A percentile compares a stretch with the other conserved stretches of the same genome.
phyloP scores from a whole-genome alignment of 1,139 yeast genomes.

The Blastobotrys persicus region DNA sequence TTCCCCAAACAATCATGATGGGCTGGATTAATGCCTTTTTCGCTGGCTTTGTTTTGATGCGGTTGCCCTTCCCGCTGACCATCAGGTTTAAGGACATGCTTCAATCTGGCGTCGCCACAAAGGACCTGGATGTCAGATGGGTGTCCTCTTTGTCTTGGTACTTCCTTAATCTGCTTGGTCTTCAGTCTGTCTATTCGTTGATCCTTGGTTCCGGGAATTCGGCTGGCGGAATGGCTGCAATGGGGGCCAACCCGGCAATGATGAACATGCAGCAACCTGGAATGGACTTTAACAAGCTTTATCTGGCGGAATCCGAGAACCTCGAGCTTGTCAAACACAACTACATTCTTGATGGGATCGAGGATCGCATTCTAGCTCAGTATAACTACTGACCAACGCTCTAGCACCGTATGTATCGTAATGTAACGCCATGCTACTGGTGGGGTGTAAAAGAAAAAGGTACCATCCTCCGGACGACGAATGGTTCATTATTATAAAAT shows the following conservation, averaged over 20 bases:
- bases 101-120: conserved; percentile 82
- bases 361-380: conserved; percentile 51
- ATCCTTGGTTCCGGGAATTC: conserved; percentile 56
- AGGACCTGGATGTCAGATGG: conserved; percentile 85
- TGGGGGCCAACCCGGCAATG: conserved; percentile 25
- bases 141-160: conserved; percentile 99
- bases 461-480: no score
- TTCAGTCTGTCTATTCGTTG: conserved; percentile 74
- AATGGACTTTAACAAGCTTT: conserved; percentile 50
- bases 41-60: conserved; percentile 86
- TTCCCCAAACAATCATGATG: conserved; percentile 93
- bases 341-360: conserved; percentile 60
- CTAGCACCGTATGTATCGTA: no score
- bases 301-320: conserved; percentile 72
- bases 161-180: conserved; percentile 82
- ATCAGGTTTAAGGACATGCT: conserved; percentile 87
- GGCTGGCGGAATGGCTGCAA: conserved; percentile 40
- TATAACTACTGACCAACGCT: no score
- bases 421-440: no score
- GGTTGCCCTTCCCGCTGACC: conserved; percentile 79
- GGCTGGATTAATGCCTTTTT: conserved; percentile 95
- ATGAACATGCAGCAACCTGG: conserved; percentile 48
- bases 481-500: background rate
- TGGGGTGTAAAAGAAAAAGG: no score
- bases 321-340: conserved; percentile 64